phyloP scores from a whole-genome alignment of 2,329 filamentous ascomycete species.

The Aspergillus proliferans region DNA sequence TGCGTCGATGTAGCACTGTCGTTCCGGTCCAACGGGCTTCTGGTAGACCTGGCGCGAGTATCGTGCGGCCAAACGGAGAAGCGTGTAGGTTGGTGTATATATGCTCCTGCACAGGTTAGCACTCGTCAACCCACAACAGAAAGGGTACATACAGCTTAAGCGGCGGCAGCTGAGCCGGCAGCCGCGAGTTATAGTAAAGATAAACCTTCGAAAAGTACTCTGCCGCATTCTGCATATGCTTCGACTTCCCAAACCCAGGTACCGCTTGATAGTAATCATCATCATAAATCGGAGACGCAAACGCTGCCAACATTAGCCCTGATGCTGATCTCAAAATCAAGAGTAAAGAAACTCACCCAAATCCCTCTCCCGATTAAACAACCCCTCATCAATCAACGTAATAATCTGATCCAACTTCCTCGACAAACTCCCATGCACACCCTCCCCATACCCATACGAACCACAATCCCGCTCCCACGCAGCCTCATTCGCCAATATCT shows the following conservation, averaged over 20 bases:
- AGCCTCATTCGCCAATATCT: conserved; percentile 12
- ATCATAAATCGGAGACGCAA: conserved; percentile 2
- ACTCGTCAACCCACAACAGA: not conserved
- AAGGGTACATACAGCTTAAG: conserved; percentile 55
- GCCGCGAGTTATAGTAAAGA: conserved; percentile 68
- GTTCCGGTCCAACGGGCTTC: conserved; percentile 56
- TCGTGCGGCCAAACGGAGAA: conserved; percentile 71
- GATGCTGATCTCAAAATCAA: not conserved
- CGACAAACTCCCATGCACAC: conserved; percentile 53
- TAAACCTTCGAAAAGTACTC: conserved; percentile 71
- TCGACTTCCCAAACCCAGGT: conserved; percentile 1
- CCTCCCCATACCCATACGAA: conserved; percentile 25
- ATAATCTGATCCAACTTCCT: conserved; percentile 62
- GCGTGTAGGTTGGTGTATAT: conserved; percentile 67
- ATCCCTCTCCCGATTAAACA: conserved; percentile 41
- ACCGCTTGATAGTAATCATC: conserved; percentile 1
- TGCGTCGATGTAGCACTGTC: conserved; percentile 62
- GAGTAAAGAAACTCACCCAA: conserved; percentile 12
- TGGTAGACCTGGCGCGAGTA: conserved; percentile 72
- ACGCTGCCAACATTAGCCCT: conserved; percentile 4
- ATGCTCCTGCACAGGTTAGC: conserved; percentile 40
- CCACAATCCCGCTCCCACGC: conserved; percentile 22
- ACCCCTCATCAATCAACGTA: conserved; percentile 64
- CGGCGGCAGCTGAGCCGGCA: conserved; percentile 61
- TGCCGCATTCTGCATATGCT: conserved; percentile 14